Base-by-base conservation (phyloP, 129 eudicot genomes). In the Helichrysum umbraculigerum region DNA sequence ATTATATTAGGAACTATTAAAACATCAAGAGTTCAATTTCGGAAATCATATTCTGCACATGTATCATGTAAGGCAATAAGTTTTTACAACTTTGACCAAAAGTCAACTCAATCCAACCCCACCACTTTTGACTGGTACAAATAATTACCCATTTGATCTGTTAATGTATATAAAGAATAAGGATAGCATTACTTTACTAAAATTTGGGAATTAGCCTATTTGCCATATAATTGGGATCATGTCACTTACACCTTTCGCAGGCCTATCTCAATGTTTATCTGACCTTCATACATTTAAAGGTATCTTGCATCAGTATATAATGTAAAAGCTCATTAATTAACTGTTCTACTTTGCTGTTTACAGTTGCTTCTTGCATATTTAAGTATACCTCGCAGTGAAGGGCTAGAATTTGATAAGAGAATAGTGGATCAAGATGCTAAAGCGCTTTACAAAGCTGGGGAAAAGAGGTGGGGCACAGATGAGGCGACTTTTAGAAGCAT, bases 401-500 rank as follows among this genome's bases (percentile, higher is more conserved):
- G 99, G 28, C 83, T 83, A n/a, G 97, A 90, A 76, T 83, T 89
- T 81, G 97, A 94, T 84, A 80, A 85, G 70, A 66, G 51, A 34
- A 83, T 86, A 75, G 96, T 70, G 25, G 93, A 87, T 68, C 80
- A 75, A 44, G 99, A 94, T 89, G 97, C 97, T 50, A 94, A 89
- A 74, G 79, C 89, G 57, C 90, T 94, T 28, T 91, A 41, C 62
- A 94, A 87, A 86, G 97, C 99, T 34, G 98, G 98, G 37, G 98
- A 94, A 77, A 94, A 89, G 88, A 87, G 87, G 71, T 22, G 87
- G 34, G 99, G 96, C 63, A 94, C 97, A 20, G 99, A 94, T 85
- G 99, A 91, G 83, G 71, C 68, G 73, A 86, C 93, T 59, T 91
- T 91, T 71, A 86, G 83, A 72, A 71, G 77, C 75, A 84, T 94